A percentile compares a stretch with the other conserved stretches of the same genome.
phyloP scores from a whole-genome alignment of 106 monocot genomes.

The Cymbidium sinense region DNA sequence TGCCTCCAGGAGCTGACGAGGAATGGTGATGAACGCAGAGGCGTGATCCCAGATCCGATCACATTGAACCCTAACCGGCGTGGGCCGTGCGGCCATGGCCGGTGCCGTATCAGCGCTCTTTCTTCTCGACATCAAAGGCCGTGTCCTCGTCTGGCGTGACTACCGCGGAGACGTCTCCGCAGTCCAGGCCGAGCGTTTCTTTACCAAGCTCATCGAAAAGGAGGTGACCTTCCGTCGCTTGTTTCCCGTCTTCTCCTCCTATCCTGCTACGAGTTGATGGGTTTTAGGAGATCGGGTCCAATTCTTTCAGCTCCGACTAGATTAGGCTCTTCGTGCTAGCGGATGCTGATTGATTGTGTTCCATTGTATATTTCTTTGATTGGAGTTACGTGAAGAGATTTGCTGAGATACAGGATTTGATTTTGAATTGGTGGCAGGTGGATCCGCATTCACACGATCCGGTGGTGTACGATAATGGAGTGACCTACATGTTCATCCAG shows the following conservation, averaged over 20 bases:
- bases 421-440: slow-evolving; percentile 28
- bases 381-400: neutral
- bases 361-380: slow-evolving; percentile 2
- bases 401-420: neutral
- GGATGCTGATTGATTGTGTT: neutral
- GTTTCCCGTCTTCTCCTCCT: neutral
- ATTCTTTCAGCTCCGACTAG: neutral
- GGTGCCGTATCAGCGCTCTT: slow-evolving; percentile 96
- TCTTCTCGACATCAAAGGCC: slow-evolving; percentile 91
- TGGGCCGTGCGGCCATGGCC: slow-evolving; percentile 39
- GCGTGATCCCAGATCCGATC: slow-evolving; percentile 3
- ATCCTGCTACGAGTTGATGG: neutral
- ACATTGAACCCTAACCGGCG: neutral
- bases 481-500: slow-evolving; percentile 95
- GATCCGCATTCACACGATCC: slow-evolving; percentile 79
- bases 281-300: slow-evolving; percentile 2
- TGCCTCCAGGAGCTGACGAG: neutral
- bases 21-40: neutral
- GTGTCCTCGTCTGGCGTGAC: slow-evolving; percentile 91
- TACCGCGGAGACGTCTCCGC: slow-evolving; percentile 91
- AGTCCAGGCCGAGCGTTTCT: slow-evolving; percentile 89
- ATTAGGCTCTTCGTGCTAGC: neutral
- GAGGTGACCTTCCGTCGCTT: slow-evolving; percentile 29
- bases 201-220: slow-evolving; percentile 89
- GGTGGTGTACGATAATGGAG: slow-evolving; percentile 76